Percentiles rank a stretch among this genome's conserved stretches.
Evolutionary conservation across 257 asterid species (phyloP).

Genomic region (Solanum sparsipilum): DNA sequence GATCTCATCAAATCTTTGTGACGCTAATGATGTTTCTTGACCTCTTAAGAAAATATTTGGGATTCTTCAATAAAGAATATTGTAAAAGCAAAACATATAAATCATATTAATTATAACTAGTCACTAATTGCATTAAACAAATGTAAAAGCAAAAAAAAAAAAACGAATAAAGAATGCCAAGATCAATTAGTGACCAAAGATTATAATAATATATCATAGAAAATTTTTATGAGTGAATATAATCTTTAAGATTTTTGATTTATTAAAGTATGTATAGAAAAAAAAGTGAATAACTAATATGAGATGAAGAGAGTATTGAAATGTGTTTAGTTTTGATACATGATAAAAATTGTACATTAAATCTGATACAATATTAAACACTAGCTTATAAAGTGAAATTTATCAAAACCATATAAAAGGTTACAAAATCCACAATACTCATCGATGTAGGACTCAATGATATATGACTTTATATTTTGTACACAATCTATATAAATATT

Average conservation of each 20-base stretch:
- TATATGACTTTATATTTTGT: not conserved
- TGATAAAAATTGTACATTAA: not conserved
- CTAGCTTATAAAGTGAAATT: not conserved
- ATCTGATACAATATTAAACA: rapidly evolving
- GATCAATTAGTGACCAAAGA: not conserved
- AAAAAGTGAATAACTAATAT: not conserved
- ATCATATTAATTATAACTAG: not conserved
- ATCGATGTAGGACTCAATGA: not conserved
- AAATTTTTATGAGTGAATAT: not conserved
- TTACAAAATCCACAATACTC: not conserved
- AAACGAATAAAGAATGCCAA: not conserved
- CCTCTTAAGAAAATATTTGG: not conserved
- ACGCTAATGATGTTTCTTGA: not conserved
- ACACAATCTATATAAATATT: too few species aligned
- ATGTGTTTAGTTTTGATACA: not conserved
- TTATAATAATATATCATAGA: not conserved
- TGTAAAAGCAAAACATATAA: not conserved
- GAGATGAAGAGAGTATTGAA: not conserved
- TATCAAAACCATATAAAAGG: not conserved
- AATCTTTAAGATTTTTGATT: not conserved
- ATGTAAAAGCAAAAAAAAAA: not conserved
- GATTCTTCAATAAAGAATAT: not conserved
- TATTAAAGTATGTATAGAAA: too few species aligned
- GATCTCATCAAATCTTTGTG: not conserved
- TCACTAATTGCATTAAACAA: not conserved